Evolutionary conservation across 2,329 filamentous ascomycete genomes (phyloP).

Genomic region (Diplocarpon mali): DNA sequence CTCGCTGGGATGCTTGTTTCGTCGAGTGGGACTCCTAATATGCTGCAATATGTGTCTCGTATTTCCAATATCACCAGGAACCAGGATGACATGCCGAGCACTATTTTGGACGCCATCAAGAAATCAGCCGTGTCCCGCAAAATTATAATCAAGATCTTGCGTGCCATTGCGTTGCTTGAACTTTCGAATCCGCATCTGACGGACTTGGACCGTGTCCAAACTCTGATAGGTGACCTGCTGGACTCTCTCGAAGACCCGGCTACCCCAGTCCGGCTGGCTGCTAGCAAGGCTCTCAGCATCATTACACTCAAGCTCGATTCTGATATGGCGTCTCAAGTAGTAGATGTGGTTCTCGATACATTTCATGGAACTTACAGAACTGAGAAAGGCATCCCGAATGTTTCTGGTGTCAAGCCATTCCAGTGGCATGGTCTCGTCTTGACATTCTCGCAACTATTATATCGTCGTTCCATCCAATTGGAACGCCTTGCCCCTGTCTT

Average conservation of each 20-base stretch:
- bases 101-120: slow-evolving; percentile 43
- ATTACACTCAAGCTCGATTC: slow-evolving; percentile 69
- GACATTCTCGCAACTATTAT: slow-evolving; percentile 76
- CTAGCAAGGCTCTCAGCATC: slow-evolving; percentile 85
- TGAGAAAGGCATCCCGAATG: slow-evolving; percentile 9
- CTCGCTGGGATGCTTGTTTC: slow-evolving; percentile 60
- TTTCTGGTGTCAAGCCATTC: slow-evolving; percentile 67
- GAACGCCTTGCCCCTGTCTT: slow-evolving; percentile 62
- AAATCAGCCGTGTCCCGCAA: slow-evolving; percentile 74
- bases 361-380: slow-evolving; percentile 39
- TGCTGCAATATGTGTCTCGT: slow-evolving; percentile 51
- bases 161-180: slow-evolving; percentile 58
- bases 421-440: slow-evolving; percentile 91
- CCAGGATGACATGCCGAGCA: slow-evolving; percentile 1
- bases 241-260: slow-evolving; percentile 75
- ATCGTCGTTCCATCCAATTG: slow-evolving; percentile 68
- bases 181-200: slow-evolving; percentile 10
- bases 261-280: slow-evolving; percentile 79
- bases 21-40: slow-evolving; percentile 62
- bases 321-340: slow-evolving; percentile 75
- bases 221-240: slow-evolving; percentile 70
- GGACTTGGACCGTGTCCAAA: slow-evolving; percentile 53
- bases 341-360: slow-evolving; percentile 73
- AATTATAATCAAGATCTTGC: slow-evolving; percentile 72
- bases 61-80: slow-evolving; percentile 57